Conservation (phyloP, 257 asterid genomes). For the Gynochthodes officinalis region DNA sequence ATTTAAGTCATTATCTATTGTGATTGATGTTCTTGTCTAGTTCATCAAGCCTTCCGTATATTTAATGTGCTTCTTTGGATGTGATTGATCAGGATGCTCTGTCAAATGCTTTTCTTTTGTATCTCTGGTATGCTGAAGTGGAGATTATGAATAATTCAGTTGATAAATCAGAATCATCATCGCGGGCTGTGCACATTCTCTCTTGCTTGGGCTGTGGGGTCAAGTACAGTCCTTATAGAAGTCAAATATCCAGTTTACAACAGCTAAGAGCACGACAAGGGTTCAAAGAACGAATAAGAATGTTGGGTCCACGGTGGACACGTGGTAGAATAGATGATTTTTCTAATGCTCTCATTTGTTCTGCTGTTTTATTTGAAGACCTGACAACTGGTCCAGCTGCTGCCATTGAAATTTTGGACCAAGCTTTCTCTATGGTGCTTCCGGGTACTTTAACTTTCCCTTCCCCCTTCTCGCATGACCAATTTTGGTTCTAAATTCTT, state of each 20-base stretch:
- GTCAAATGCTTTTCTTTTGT: constrained; percentile 60
- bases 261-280: constrained; percentile 92
- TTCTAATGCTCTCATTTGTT: constrained; percentile 72
- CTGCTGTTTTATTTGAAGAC: constrained; percentile 88
- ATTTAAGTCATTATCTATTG: background rate
- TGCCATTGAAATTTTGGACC: constrained; percentile 66
- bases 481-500: background rate
- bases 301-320: constrained; percentile 59
- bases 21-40: constrained; percentile 7
- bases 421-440: constrained; percentile 85
- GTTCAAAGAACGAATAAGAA: constrained; percentile 67
- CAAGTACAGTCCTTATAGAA: constrained; percentile 60
- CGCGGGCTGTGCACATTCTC: constrained; percentile 80
- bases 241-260: constrained; percentile 62
- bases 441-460: constrained; percentile 55
- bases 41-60: background rate
- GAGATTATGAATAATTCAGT: constrained; percentile 54
- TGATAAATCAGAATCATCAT: constrained; percentile 43
- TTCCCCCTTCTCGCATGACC: background rate
- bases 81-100: constrained; percentile 49
- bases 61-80: constrained; percentile 6
- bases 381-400: constrained; percentile 71
- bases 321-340: constrained; percentile 72
- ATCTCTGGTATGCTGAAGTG: constrained; percentile 90
- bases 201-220: constrained; percentile 84